Base-by-base conservation (phyloP, 768 basidiomycete species). In the Panaeolus papilionaceus region DNA sequence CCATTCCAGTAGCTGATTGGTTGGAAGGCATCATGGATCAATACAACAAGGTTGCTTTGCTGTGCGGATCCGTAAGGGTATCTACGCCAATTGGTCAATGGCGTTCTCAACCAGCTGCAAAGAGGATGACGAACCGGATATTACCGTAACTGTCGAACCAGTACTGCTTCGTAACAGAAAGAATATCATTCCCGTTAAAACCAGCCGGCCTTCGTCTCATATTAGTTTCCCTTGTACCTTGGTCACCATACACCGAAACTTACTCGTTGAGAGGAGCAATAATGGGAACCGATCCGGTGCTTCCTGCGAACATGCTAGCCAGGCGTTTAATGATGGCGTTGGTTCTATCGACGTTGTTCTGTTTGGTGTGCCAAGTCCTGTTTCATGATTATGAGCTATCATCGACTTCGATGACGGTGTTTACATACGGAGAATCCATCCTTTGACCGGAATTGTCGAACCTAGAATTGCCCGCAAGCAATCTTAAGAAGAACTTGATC, bases 231-330 rank as follows among this genome's bases (percentile, higher is more conserved):
- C 51, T 1, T 16, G n/a, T 38, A 51, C 49, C 23, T 58, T 18
- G 38, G 23, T 8, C 38, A 26, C 45, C 18, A 39, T 33, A 20
- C 12, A 26, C 14, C 5, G 6, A n/a, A 12, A 20, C 82, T 68
- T 66, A 93, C 92, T 95, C 94, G 71, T 95, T 95, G 71, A 95
- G 73, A 1, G 92, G 88, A 23, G 90, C 91, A 64, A 95, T 94
- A 58, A 83, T 79, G 0, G 91, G 78, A 0, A 93, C 92, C 12
- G 87, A 85, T 18, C 83, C 72, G 1, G 82, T 74, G 68, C 86
- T 82, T 71, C 80, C 77, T 28, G 83, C 83, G 74, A 88, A 93
- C 81, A 87, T 86, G 66, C 80, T 79, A 16, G 89, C 87, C 66
- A 94, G 81, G 12, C 70, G 81, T 76, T 87, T 84, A 75, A 95